Percentiles rank a stretch among this genome's conserved stretches.
Evolutionary conservation across 2,329 filamentous ascomycete species (phyloP).

Genomic region (Xylariaceae sp.): DNA sequence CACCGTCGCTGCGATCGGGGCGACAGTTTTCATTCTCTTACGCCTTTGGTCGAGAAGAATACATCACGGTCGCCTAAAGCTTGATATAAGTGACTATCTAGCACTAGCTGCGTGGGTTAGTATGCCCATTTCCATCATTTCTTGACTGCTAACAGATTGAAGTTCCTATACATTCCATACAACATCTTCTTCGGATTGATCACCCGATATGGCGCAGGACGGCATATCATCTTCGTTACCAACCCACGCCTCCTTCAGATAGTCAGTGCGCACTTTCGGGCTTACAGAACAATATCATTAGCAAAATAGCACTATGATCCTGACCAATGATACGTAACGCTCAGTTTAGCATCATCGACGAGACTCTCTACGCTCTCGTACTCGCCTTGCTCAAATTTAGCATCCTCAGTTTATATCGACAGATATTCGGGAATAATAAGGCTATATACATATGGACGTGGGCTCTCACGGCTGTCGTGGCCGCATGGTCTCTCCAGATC

Average conservation of each 20-base stretch:
- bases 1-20: background rate
- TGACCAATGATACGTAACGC: no score
- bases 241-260: constrained; percentile 1
- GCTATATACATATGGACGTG: background rate
- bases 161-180: background rate
- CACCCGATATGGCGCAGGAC: background rate
- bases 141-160: background rate
- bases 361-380: background rate
- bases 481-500: background rate
- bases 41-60: background rate
- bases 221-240: constrained; percentile 2
- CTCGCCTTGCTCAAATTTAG: constrained; percentile 4
- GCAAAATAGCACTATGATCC: background rate
- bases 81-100: constrained; percentile 1
- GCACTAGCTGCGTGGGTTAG: background rate
- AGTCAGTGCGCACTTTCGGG: background rate
- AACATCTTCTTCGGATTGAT: background rate
- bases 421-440: background rate
- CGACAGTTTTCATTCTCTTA: background rate
- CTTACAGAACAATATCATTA: background rate
- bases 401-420: constrained; percentile 1
- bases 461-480: background rate
- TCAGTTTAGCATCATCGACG: background rate
- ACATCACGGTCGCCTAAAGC: background rate
- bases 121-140: background rate